Evolutionary conservation across 176 grass and related monocot species (phyloP).

Genomic region (Oryza punctata): DNA sequence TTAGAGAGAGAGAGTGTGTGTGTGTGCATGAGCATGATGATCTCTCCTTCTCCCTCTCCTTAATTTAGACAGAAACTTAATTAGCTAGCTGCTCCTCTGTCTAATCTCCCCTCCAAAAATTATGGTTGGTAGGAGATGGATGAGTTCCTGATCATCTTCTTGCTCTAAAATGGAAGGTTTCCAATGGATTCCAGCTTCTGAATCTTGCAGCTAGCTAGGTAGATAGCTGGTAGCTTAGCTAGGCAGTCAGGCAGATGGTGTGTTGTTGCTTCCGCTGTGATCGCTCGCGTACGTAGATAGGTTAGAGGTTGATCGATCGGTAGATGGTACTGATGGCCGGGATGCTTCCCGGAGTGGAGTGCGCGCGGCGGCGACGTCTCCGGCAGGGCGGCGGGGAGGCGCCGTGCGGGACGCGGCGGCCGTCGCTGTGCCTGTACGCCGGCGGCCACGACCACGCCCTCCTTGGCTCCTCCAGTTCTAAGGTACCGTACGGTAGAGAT

Average conservation of each 20-base stretch:
- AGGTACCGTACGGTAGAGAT: not conserved
- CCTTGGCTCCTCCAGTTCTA: constrained; percentile 14
- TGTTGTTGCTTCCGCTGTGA: not conserved
- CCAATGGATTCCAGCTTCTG: not conserved
- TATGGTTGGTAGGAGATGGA: not conserved
- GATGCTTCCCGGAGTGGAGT: constrained; percentile 80
- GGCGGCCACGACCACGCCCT: constrained; percentile 35
- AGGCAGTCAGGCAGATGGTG: constrained; percentile 19
- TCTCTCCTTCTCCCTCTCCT: not conserved
- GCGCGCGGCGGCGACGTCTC: constrained; percentile 54
- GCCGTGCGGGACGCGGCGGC: constrained; percentile 35
- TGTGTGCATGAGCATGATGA: constrained; percentile 21
- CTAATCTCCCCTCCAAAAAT: not conserved
- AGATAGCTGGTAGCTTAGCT: not conserved
- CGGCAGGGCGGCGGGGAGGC: constrained; percentile 36
- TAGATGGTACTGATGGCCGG: constrained; percentile 70
- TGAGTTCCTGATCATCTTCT: constrained; percentile 17
- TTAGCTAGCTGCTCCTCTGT: not conserved
- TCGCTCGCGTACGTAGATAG: no score
- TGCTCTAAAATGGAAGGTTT: constrained; percentile 32
- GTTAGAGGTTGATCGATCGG: no score
- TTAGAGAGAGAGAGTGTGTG: not conserved
- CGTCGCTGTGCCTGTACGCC: constrained; percentile 30
- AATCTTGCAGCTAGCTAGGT: not conserved
- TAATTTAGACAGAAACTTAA: constrained; percentile 5